Percentiles rank a stretch among this genome's conserved stretches.
Conservation (phyloP, 1,139 yeast species). For the Candida glucosophila region DNA sequence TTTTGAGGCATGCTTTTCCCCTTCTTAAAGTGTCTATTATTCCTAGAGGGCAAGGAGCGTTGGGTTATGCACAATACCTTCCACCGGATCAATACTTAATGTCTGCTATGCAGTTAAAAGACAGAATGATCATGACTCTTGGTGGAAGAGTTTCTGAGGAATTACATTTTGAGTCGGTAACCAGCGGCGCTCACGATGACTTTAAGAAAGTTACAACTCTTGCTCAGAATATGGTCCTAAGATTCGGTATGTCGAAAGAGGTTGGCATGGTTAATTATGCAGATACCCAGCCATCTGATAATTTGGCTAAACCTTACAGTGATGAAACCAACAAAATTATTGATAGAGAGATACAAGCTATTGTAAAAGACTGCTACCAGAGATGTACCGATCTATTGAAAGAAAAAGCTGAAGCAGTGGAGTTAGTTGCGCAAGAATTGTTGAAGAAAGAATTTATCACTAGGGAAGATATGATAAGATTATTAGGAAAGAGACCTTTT, state of each 20-base stretch:
- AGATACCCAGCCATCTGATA: conserved; percentile 21
- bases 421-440: conserved; percentile 77
- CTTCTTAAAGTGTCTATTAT: conserved; percentile 89
- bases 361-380: conserved; percentile 70
- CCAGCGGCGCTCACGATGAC: conserved; percentile 94
- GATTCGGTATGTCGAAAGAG: conserved; percentile 82
- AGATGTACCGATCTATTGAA: conserved; percentile 59
- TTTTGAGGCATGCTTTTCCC: conserved; percentile 81
- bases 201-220: conserved; percentile 93
- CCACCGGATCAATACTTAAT: conserved; percentile 89
- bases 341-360: conserved; percentile 76
- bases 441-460: conserved; percentile 78
- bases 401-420: conserved; percentile 67
- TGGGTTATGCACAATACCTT: conserved; percentile 96
- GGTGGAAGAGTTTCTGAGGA: conserved; percentile 98
- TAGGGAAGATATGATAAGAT: conserved; percentile 81
- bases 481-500: conserved; percentile 85
- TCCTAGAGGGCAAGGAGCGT: conserved; percentile 93
- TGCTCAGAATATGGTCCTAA: conserved; percentile 89
- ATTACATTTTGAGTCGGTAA: conserved; percentile 77
- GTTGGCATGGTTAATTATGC: conserved; percentile 62
- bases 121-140: conserved; percentile 92
- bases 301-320: conserved; percentile 53
- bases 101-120: conserved; percentile 68
- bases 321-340: conserved; percentile 59